Conservation (phyloP, 805 yeast species). For the Metschnikowia gruessii region DNA sequence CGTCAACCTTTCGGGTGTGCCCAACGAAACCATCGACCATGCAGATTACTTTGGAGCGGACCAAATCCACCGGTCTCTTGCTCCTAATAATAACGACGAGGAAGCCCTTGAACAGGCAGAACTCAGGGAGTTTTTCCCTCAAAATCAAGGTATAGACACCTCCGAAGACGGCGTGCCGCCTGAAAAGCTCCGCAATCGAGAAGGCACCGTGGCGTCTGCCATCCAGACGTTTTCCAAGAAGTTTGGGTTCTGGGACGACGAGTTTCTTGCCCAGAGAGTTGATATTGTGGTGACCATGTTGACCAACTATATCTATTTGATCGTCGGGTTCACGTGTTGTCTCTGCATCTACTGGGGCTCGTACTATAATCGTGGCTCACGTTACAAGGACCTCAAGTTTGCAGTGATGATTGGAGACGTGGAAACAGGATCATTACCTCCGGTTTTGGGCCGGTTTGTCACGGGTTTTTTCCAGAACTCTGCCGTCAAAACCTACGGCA, state of each 20-base stretch:
- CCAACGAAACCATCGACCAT: conserved; percentile 6
- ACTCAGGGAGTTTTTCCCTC: neutral
- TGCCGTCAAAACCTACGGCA: conserved; percentile 23
- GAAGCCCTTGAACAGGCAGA: conserved; percentile 2
- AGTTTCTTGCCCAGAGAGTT: conserved; percentile 24
- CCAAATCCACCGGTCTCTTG: conserved; percentile 6
- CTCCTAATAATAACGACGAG: neutral
- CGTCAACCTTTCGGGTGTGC: neutral
- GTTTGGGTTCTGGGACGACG: conserved; percentile 30
- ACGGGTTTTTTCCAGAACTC: conserved; percentile 22
- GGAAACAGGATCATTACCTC: conserved; percentile 22
- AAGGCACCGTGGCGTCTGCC: conserved; percentile 23
- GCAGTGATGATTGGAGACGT: conserved; percentile 29
- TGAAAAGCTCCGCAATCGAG: conserved; percentile 11
- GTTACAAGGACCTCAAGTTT: conserved; percentile 24
- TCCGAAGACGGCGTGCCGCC: neutral
- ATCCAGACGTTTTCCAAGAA: conserved; percentile 22
- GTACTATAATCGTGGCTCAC: conserved; percentile 22
- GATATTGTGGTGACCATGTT: conserved; percentile 22
- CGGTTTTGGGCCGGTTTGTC: conserved; percentile 25
- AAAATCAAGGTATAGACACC: neutral
- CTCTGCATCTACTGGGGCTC: conserved; percentile 36
- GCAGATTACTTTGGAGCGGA: conserved; percentile 9
- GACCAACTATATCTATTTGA: conserved; percentile 24
- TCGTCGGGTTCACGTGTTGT: conserved; percentile 24